phyloP scores from a whole-genome alignment of 2,329 filamentous ascomycete species.

The Botrytis elliptica region DNA sequence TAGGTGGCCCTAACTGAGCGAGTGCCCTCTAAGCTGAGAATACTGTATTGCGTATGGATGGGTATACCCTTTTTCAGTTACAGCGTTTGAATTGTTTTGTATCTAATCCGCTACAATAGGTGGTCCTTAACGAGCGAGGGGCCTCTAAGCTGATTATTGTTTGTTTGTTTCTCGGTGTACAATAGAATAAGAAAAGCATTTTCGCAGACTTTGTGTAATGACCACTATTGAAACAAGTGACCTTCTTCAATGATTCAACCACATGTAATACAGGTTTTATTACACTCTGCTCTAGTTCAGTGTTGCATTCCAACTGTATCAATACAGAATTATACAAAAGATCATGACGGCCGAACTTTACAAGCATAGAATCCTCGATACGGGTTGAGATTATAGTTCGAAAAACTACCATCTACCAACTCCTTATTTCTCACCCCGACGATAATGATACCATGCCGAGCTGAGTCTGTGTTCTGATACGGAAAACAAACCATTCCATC shows the following conservation, averaged over 20 bases:
- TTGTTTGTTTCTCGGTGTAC: not conserved
- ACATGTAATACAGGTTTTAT: not conserved
- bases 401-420: not conserved
- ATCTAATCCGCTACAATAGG: not conserved
- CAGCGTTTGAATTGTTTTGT: not conserved
- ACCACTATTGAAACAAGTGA: not conserved
- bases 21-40: not conserved
- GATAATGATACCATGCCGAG: not conserved
- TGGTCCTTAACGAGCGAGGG: not conserved
- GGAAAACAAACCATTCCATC: not conserved
- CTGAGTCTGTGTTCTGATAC: not conserved
- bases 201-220: not conserved
- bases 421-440: not conserved
- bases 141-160: not conserved
- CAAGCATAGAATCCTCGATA: not conserved
- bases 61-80: too few species aligned
- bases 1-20: not conserved
- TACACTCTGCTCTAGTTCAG: not conserved
- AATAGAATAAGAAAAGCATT: not conserved
- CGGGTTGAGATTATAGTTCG: not conserved
- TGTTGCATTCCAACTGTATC: fast-evolving
- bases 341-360: not conserved
- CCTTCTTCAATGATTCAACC: not conserved
- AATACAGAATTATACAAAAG: not conserved
- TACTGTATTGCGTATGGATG: too few species aligned